Evolutionary conservation across 345 rosid genomes (phyloP).

Genomic region (Gossypium turneri): DNA sequence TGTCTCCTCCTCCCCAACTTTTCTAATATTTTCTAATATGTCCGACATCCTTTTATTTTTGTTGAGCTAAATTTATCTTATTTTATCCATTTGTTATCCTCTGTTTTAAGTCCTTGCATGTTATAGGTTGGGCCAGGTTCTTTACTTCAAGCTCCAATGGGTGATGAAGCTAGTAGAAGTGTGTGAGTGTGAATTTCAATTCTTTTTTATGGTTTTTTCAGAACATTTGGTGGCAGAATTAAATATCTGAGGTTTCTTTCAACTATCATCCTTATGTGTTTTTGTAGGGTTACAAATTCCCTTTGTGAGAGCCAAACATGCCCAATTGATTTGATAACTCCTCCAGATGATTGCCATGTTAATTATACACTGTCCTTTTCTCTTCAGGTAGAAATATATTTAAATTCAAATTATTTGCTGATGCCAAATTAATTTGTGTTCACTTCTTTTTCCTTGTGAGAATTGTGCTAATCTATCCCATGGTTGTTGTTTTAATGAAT

Average conservation of each 20-base stretch:
- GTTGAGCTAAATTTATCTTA: conserved; percentile 17
- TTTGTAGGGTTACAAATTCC: conserved; percentile 62
- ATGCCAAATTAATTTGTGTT: conserved; percentile 11
- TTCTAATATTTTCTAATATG: not conserved
- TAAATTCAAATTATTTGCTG: conserved; percentile 21
- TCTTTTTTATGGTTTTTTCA: conserved; percentile 12
- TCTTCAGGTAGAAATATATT: conserved; percentile 56
- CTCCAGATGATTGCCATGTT: conserved; percentile 98
- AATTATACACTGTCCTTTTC: conserved; percentile 90
- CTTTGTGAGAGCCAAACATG: conserved; percentile 77
- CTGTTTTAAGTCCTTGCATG: conserved; percentile 14
- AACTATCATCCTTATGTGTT: conserved; percentile 11
- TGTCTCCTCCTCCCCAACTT: not conserved
- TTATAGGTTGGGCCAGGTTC: conserved; percentile 88
- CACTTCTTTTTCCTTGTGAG: not conserved
- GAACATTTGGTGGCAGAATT: not conserved
- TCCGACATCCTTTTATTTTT: conserved; percentile 5
- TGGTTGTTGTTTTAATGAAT: not conserved
- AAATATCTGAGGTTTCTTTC: conserved; percentile 13
- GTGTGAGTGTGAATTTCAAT: conserved; percentile 62
- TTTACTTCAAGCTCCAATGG: conserved; percentile 78
- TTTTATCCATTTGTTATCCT: conserved; percentile 2
- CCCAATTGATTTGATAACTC: conserved; percentile 82
- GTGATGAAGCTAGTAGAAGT: conserved; percentile 62
- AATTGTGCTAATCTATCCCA: not conserved